Evolutionary conservation across 1,139 yeast species (phyloP), one percentile per base, ranked within the genome.

Genomic region (Yamadazyma sp.): DNA sequence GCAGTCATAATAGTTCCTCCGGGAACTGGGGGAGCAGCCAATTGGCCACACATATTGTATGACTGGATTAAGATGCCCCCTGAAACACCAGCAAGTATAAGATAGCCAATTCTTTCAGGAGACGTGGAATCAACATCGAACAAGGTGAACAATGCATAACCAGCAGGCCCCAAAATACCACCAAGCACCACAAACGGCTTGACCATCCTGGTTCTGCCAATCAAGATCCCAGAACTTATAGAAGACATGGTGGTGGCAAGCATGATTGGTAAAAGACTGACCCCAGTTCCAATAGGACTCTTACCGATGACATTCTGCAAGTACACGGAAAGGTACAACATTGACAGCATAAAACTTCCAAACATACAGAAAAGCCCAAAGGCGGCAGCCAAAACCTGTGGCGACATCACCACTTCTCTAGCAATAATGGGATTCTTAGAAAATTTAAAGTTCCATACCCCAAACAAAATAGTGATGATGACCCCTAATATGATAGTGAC

Each of bases 401-500:
- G 55, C 4, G 56, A 39, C 14, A 27, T 46, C 7, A 59, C 49
- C 22, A 62, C 54, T 26, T 54, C 62, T 6, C 45, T 43, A 5
- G 63, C 61, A 34, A 64, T 48, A 18, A 62, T 47, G 30, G 61
- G 67, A 32, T 49, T 40, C 31, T 52, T 59, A 28, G 62, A 54
- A 35, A 44, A 53, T 17, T 32, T 42, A 36, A 53, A 57, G 44
- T 59, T 61, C 63, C 64, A 61, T 15, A 59, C 30, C 9, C 49
- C 41, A 39, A 57, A 61, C 1, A 34, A 37, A 33, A 54, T 44
- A 26, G 35, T 15, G 10, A 50, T 31, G 9, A 51, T 13, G 0
- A 71, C 74, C 2, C 82, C 82, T 18, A 77, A 49, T 2, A 61
- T 50, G 36, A 76, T 65, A 58, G 77, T 60, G 7, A 60, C 46